Base-by-base conservation (phyloP, 805 yeast genomes). In the Wickerhamiella occidentalis region DNA sequence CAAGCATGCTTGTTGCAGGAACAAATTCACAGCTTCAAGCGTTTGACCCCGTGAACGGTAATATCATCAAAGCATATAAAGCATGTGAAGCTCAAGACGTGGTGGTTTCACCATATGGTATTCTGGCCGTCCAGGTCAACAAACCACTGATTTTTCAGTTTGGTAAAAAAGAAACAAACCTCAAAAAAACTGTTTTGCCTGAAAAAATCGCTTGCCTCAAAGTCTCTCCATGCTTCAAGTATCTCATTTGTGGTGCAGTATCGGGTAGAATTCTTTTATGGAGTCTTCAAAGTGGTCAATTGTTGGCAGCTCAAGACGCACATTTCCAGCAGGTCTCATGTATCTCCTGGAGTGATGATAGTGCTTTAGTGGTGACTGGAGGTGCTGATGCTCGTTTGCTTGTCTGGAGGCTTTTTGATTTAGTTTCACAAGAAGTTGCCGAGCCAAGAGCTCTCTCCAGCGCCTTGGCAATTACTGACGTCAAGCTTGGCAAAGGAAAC, bases 111-210 rank as follows among this genome's bases (percentile, higher is more conserved):
- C 77, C 77, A 1, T 72, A 62, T 6, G 77, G 77, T 13, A 74
- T 82, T 12, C 74, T 85, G 53, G 78, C 77, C 8, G 83, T 85
- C 0, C 78, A 81, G 52, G 68, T 70, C n/a, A 76, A 73, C 38
- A 84, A 82, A 60, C 92, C 96, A 0, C 64, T 86, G 52, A 67
- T 88, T 25, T 80, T 82, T 54, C 82, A 81, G 1, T 88, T 85
- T 60, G 65, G 5, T 72, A 79, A 69, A 82, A 85, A 18, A 78
- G 80, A 56, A 71, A 72, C 57, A 70, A 85, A 28, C 75, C 79
- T 5, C 85, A 84, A 56, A 92, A 87, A 67, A 72, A 71, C 88
- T 37, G 92, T 95, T 0, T 70, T 88, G 12, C 95, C 96, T 0
- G 96, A 85, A 63, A 78, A 77, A 48, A 64, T 88, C 37, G 66